Evolutionary conservation across 2,329 filamentous ascomycete species (phyloP).

Genomic region (Fusarium sp.): DNA sequence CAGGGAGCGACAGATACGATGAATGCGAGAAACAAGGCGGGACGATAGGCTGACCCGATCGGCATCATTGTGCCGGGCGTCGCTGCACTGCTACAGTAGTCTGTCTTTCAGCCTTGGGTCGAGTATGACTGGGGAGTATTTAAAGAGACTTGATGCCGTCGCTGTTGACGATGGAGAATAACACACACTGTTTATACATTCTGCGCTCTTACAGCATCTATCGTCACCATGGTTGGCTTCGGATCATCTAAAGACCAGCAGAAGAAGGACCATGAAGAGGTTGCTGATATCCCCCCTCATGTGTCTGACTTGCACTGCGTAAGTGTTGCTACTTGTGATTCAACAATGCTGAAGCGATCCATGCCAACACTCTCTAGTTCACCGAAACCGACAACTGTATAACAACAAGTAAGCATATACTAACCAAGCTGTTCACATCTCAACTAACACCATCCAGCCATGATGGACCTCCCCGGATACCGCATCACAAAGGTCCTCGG

Average conservation of each 20-base stretch:
- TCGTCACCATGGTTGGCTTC: constrained; percentile 42
- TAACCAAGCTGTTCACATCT: background rate
- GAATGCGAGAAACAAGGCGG: constrained; percentile 32
- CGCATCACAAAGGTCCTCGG: constrained; percentile 67
- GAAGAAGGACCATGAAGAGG: constrained; percentile 42
- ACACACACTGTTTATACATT: background rate
- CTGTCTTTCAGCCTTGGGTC: constrained; percentile 7
- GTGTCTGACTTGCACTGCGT: constrained; percentile 63
- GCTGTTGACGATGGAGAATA: background rate
- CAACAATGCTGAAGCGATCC: background rate
- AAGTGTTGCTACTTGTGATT: background rate
- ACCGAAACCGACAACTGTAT: constrained; percentile 71
- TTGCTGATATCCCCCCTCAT: constrained; percentile 53
- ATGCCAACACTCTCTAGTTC: constrained; percentile 44
- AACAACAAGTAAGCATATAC: constrained; percentile 58
- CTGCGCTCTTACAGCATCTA: constrained; percentile 1
- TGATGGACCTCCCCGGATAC: constrained; percentile 72
- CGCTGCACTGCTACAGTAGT: background rate
- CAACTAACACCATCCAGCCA: constrained; percentile 52
- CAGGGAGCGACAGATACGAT: constrained; percentile 29
- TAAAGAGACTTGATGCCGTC: constrained; percentile 14
- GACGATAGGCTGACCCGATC: constrained; percentile 2
- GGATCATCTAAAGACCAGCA: constrained; percentile 42
- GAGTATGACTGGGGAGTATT: constrained; percentile 15
- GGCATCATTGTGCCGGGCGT: constrained; percentile 5